These are phyloP conservation scores for Dendrobium catenatum DNA, from an alignment of 106 monocot species.

Conservation along the genomic window DNA sequence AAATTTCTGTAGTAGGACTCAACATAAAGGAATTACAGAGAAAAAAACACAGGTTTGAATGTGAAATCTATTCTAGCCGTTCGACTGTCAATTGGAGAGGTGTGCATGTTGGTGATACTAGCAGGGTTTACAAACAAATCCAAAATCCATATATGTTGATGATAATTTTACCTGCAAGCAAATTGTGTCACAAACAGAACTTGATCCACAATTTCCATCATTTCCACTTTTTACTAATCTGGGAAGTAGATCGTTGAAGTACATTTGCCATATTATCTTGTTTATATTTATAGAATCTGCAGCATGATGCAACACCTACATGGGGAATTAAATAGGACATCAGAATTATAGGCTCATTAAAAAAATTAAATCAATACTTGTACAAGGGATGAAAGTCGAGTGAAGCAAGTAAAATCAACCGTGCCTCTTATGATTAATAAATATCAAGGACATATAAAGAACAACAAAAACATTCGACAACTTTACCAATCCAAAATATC, in stretches of 20 bases:
- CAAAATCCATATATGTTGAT: not conserved
- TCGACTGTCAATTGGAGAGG: not conserved
- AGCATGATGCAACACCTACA: slow-evolving; percentile 58
- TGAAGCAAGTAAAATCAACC: not conserved
- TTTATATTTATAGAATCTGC: slow-evolving; percentile 84
- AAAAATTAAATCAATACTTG: not conserved
- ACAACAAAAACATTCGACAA: not conserved
- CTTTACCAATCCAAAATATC: not conserved
- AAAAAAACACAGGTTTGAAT: not conserved
- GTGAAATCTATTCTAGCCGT: not conserved
- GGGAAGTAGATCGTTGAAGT: slow-evolving; percentile 60
- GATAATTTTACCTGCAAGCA: slow-evolving; percentile 53
- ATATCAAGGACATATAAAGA: not conserved
- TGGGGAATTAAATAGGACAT: not conserved
- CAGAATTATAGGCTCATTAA: not conserved
- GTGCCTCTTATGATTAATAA: not conserved
- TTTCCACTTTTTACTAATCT: slow-evolving; percentile 52
- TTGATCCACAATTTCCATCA: slow-evolving; percentile 68
- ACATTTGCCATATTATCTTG: slow-evolving; percentile 69
- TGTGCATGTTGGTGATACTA: too few species aligned
- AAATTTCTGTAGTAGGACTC: too few species aligned
- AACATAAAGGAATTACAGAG: too few species aligned
- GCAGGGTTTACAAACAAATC: not conserved
- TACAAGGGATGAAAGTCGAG: not conserved
- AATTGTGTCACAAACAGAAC: slow-evolving; percentile 79